Evolutionary conservation across 176 grass and related monocot species (phyloP).

Genomic region (Hyparrhenia diplandra): DNA sequence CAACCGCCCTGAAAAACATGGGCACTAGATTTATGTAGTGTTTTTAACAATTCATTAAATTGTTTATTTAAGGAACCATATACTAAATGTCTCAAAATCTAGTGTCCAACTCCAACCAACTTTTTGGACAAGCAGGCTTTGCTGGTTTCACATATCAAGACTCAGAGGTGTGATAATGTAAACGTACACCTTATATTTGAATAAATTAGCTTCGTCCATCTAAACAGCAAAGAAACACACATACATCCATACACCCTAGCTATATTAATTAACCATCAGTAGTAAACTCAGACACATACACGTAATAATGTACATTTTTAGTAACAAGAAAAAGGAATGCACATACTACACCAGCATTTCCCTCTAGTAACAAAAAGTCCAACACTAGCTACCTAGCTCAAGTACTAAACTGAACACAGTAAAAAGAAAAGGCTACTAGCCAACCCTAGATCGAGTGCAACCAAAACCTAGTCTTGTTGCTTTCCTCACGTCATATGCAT

Average conservation of each 20-base stretch:
- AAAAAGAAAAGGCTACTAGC: slow-evolving; percentile 3
- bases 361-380: not conserved
- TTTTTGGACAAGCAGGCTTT: not conserved
- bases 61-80: not conserved
- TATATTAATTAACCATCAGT: not conserved
- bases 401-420: slow-evolving; percentile 16
- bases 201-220: not conserved
- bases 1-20: not conserved
- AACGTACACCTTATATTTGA: not conserved
- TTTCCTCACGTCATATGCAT: slow-evolving; percentile 28
- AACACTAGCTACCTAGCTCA: not conserved
- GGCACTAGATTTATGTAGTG: not conserved
- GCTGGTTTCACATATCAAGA: not conserved
- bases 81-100: not conserved
- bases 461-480: not conserved
- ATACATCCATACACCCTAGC: not conserved
- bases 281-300: not conserved
- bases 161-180: not conserved
- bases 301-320: not conserved
- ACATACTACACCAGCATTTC: not conserved
- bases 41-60: not conserved
- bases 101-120: not conserved
- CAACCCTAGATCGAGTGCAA: slow-evolving; percentile 1
- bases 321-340: not conserved
- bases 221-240: not conserved